Evolutionary conservation across 176 grass and related monocot species (phyloP).

Genomic region (Themeda triandra): DNA sequence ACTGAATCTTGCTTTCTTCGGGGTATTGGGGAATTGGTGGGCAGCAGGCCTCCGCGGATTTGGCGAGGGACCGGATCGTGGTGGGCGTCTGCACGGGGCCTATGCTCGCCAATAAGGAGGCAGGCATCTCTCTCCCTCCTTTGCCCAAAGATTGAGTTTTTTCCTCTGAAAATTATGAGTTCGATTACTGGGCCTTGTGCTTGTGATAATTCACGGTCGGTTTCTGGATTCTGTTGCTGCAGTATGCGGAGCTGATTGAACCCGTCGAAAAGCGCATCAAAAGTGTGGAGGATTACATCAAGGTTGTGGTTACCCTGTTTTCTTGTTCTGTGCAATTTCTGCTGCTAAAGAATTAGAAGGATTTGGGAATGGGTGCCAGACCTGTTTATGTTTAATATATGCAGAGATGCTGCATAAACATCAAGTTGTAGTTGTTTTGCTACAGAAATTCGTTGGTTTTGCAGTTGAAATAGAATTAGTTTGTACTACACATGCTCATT

Average conservation of each 20-base stretch:
- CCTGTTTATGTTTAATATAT: background rate
- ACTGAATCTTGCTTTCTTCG: background rate
- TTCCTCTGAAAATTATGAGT: background rate
- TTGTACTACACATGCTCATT: no score
- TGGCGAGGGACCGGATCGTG: conserved; percentile 51
- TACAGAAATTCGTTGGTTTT: background rate
- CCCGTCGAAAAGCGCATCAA: conserved; percentile 50
- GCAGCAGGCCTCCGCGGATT: conserved; percentile 49
- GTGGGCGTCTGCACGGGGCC: conserved; percentile 61
- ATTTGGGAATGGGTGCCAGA: background rate
- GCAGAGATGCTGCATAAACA: background rate
- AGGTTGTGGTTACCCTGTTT: conserved; percentile 32
- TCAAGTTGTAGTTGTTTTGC: background rate
- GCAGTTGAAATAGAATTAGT: background rate
- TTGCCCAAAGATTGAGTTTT: conserved; percentile 1
- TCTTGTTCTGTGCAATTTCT: background rate
- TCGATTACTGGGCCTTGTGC: background rate
- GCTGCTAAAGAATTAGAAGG: background rate
- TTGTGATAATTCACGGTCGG: background rate
- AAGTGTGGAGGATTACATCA: conserved; percentile 63
- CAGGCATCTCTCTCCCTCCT: conserved; percentile 7
- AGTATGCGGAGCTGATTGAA: conserved; percentile 56
- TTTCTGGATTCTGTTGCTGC: background rate
- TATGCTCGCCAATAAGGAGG: conserved; percentile 72
- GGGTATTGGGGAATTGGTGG: background rate